Evolutionary conservation across 345 rosid genomes (phyloP).

Genomic region (Syzygium oleosum): DNA sequence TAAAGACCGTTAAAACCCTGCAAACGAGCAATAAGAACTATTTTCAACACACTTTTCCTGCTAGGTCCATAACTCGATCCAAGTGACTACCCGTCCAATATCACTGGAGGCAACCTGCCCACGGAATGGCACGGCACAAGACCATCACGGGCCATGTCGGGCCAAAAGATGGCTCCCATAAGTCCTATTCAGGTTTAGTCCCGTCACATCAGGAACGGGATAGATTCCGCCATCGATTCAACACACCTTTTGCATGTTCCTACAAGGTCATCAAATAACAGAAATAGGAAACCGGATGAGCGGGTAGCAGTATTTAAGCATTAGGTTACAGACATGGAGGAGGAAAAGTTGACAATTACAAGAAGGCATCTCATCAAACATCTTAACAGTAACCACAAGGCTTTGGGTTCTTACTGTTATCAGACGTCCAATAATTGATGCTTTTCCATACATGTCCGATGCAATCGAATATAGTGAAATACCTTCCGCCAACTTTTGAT

Average conservation of each 20-base stretch:
- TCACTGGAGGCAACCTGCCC: background rate
- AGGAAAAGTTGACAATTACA: background rate
- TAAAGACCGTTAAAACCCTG: background rate
- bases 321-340: background rate
- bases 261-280: slow-evolving; percentile 15
- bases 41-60: background rate
- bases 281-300: background rate
- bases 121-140: background rate
- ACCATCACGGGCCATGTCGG: background rate
- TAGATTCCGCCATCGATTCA: background rate
- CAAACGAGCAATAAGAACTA: background rate
- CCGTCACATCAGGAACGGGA: background rate
- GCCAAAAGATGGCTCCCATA: background rate
- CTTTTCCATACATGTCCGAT: slow-evolving; percentile 44
- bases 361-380: background rate
- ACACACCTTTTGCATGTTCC: slow-evolving; percentile 93
- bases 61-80: background rate
- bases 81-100: background rate
- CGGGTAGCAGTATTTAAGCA: background rate
- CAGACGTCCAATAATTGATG: slow-evolving; percentile 72
- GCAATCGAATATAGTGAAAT: slow-evolving; percentile 64
- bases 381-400: background rate
- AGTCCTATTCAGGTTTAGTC: background rate
- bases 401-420: slow-evolving; percentile 45
- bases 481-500: slow-evolving; percentile 88